Base-by-base conservation (phyloP, 805 yeast species). In the Cyberlindnera euphorbiae region DNA sequence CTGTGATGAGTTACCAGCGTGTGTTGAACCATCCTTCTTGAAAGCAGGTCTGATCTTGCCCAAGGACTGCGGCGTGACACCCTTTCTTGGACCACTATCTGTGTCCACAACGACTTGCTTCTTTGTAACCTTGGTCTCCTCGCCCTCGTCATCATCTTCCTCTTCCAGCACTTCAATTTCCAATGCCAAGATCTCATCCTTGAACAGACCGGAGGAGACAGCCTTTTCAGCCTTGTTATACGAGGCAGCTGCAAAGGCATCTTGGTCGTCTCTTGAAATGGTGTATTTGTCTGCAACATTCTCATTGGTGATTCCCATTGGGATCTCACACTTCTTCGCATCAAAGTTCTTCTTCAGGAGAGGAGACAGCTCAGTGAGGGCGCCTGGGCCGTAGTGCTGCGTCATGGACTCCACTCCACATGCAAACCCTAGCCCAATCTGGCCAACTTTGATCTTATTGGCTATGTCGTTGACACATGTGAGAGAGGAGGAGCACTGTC, bases 1-100 rank as follows among this genome's bases (percentile, higher is more conserved):
- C 66, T 90, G 97, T 1, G 97, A 90, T 2, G 97, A 86, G 62
- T 90, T 90, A 52, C 97, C 97, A 23, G 97, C 97, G 47, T 85
- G 89, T 8, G 97, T 87, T 24, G 81, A 59, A 42, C 97, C 97
- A 33, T 48, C 49, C 47, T 80, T 80, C 44, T 76, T 72, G 72
- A 90, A 90, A 9, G 97, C 96, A 11, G 97, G 95, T 63, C 71
- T 79, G 51, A 90, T 65, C 61, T 81, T 87, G 38, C 70, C 68
- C 48, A 90, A 71, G 6, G 84, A 75, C 47, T 74, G 78, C 26
- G 88, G 77, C 28, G 95, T 87, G 42, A 87, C 96, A 42, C 85
- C 85, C 51, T 71, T 65, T 61, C 97, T 77, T 58, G 95, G 93
- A 9, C 97, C 97, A 58, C 89, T 96, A 55, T 86, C 96, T 28